These are phyloP conservation scores for Arctium minus DNA, from an alignment of 129 eudicot species.

Conservation along the genomic window DNA sequence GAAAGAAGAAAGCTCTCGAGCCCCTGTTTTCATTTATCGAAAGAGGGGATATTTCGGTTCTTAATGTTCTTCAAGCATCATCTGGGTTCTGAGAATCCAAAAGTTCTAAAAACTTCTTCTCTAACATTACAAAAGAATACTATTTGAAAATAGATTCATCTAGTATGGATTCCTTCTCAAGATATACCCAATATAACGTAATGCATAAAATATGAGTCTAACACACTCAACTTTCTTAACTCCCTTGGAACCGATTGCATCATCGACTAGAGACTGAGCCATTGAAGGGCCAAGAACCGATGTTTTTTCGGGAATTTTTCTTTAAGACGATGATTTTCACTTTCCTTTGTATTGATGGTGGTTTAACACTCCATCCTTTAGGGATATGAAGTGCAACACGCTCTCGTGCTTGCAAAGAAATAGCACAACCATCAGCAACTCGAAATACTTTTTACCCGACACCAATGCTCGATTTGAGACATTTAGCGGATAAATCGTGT, in stretches of 20 bases:
- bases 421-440: too few relatives aligned
- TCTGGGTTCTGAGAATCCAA: conserved; percentile 36
- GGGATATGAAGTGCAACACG: too few relatives aligned
- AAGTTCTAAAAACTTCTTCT: conserved; percentile 68
- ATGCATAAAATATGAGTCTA: conserved; percentile 52
- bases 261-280: conserved; percentile 34
- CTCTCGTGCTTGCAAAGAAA: too few relatives aligned
- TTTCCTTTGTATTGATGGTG: conserved; percentile 74
- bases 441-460: too few relatives aligned
- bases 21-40: conserved; percentile 23
- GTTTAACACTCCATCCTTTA: conserved; percentile 35
- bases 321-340: conserved; percentile 14
- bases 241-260: conserved; percentile 51
- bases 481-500: too few relatives aligned
- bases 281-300: conserved; percentile 15
- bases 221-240: conserved; percentile 62
- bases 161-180: conserved; percentile 70
- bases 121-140: conserved; percentile 58
- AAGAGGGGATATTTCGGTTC: conserved; percentile 60
- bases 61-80: conserved; percentile 61
- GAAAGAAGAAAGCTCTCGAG: conserved; percentile 44
- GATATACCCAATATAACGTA: conserved; percentile 60
- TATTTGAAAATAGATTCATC: conserved; percentile 35
- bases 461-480: too few relatives aligned
- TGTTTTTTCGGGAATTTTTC: conserved; percentile 3